Conservation (phyloP, 2,329 filamentous ascomycete genomes). For the Cucurbitaria berberidis region DNA sequence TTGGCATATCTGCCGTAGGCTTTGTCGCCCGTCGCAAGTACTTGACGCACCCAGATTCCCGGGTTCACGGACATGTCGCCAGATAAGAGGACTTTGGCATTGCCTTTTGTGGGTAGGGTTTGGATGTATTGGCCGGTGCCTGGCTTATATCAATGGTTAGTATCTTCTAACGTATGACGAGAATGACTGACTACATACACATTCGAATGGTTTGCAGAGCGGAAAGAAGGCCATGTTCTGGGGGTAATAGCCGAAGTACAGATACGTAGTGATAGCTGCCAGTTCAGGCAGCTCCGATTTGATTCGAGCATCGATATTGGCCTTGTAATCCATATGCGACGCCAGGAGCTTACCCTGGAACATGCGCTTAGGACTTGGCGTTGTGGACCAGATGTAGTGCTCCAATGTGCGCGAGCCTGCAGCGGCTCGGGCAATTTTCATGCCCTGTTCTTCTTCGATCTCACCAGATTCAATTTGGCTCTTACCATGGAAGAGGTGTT, state of each 20-base stretch:
- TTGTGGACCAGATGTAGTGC: constrained; percentile 57
- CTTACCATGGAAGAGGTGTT: constrained; percentile 37
- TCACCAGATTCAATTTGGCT: constrained; percentile 42
- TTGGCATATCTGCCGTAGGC: constrained; percentile 34
- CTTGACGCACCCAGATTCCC: constrained; percentile 39
- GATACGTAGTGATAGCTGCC: constrained; percentile 35
- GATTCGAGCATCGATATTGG: constrained; percentile 51
- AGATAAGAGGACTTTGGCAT: constrained; percentile 30
- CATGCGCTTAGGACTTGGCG: constrained; percentile 46
- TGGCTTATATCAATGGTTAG: constrained; percentile 10
- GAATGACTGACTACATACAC: constrained; percentile 14
- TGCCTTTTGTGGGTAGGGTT: constrained; percentile 30
- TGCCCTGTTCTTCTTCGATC: constrained; percentile 50
- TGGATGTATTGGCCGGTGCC: constrained; percentile 31
- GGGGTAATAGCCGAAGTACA: constrained; percentile 40
- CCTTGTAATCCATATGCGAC: constrained; percentile 55
- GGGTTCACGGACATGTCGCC: constrained; percentile 37
- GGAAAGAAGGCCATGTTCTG: constrained; percentile 41
- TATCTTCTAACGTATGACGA: neutral
- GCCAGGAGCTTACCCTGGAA: constrained; percentile 43
- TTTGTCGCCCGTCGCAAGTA: constrained; percentile 20
- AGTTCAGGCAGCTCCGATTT: constrained; percentile 39
- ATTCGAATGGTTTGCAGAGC: constrained; percentile 29
- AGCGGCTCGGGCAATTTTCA: constrained; percentile 53
- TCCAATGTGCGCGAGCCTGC: constrained; percentile 46